Evolutionary conservation across 2,329 filamentous ascomycete species (phyloP).

Genomic region (Chrysosporium queenslandicum): DNA sequence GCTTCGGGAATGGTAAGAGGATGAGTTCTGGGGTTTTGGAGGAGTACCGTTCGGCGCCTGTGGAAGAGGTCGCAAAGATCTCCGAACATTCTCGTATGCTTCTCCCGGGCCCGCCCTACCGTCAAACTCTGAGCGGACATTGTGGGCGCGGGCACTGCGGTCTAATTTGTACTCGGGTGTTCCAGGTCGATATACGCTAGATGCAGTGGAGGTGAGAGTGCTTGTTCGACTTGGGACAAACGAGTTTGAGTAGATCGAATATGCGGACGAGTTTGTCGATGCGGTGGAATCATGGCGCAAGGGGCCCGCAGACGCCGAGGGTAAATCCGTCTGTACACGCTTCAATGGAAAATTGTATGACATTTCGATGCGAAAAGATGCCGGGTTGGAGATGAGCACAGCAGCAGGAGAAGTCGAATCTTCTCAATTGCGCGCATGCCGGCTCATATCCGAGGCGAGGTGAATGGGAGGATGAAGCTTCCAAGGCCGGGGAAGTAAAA

Average conservation of each 20-base stretch:
- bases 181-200: constrained; percentile 26
- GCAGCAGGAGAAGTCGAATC: constrained; percentile 21
- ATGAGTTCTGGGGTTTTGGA: constrained; percentile 26
- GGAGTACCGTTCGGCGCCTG: constrained; percentile 50
- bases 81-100: constrained; percentile 61
- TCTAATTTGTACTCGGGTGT: constrained; percentile 6
- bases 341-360: constrained; percentile 30
- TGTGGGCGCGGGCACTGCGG: not conserved
- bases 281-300: constrained; percentile 46
- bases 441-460: constrained; percentile 19
- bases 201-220: constrained; percentile 63
- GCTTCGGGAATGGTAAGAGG: constrained; percentile 43
- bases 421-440: constrained; percentile 34
- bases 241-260: constrained; percentile 41
- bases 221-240: constrained; percentile 51
- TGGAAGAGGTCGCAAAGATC: constrained; percentile 64
- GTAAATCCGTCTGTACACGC: constrained; percentile 32
- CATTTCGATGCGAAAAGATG: constrained; percentile 29
- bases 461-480: not conserved
- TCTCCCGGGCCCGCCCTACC: constrained; percentile 52
- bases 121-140: constrained; percentile 26
- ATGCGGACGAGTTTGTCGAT: constrained; percentile 46
- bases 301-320: constrained; percentile 38
- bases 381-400: constrained; percentile 25
- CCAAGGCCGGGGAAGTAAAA: not conserved